Evolutionary conservation across 1,139 yeast genomes (phyloP).

Genomic region (Tardiomyces digboiensis): DNA sequence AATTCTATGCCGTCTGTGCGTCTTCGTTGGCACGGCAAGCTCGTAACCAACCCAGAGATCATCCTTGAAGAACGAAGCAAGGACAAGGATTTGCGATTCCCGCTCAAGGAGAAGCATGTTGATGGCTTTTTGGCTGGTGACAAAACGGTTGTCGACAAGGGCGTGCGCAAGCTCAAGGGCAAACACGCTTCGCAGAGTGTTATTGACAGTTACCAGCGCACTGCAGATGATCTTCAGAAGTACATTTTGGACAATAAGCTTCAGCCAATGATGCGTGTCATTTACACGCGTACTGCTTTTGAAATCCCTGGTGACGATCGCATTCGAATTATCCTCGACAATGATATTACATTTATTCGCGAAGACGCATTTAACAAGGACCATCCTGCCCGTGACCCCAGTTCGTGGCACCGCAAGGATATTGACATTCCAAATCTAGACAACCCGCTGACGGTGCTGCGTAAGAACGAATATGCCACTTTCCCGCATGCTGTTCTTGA

Average conservation of each 20-base stretch:
- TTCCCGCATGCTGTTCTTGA: slow-evolving; percentile 94
- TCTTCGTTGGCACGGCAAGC: slow-evolving; percentile 85
- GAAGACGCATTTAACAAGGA: slow-evolving; percentile 82
- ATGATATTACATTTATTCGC: slow-evolving; percentile 76
- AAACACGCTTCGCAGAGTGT: slow-evolving; percentile 38
- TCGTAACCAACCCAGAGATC: slow-evolving; percentile 67
- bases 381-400: slow-evolving; percentile 85
- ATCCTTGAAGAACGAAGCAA: slow-evolving; percentile 66
- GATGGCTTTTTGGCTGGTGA: slow-evolving; percentile 45
- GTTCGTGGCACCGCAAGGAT: slow-evolving; percentile 86
- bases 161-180: slow-evolving; percentile 44
- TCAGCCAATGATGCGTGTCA: slow-evolving; percentile 80
- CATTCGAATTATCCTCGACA: slow-evolving; percentile 81
- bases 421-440: slow-evolving; percentile 62
- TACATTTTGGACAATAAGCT: slow-evolving; percentile 58
- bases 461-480: slow-evolving; percentile 78
- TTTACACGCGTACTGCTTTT: slow-evolving; percentile 89
- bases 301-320: slow-evolving; percentile 97
- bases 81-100: slow-evolving; percentile 34
- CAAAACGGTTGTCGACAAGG: slow-evolving; percentile 36
- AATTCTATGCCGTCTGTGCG: slow-evolving; percentile 68
- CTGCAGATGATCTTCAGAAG: slow-evolving; percentile 49
- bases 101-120: slow-evolving; percentile 71
- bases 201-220: slow-evolving; percentile 42
- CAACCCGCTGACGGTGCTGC: slow-evolving; percentile 60